A percentile compares a stretch with the other conserved stretches of the same genome.
phyloP scores from a whole-genome alignment of 495 filamentous ascomycete genomes.

The Hypoxylon trugodes region DNA sequence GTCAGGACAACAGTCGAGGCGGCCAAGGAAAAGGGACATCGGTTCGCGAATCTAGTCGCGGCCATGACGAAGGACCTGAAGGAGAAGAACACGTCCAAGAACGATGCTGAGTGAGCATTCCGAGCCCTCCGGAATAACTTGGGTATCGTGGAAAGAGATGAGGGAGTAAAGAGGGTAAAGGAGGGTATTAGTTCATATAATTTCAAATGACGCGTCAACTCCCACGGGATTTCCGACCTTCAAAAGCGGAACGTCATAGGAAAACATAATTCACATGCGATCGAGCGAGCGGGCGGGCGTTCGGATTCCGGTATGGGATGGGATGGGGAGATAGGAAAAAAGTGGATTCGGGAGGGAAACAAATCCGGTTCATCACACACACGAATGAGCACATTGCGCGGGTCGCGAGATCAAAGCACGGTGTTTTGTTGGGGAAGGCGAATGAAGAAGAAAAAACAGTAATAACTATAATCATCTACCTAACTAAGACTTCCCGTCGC shows the following conservation, averaged over 20 bases:
- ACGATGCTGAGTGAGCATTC: slow-evolving; percentile 25
- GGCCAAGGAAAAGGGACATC: slow-evolving; percentile 34
- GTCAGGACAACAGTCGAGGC: slow-evolving; percentile 19
- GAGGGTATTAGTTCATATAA: not conserved
- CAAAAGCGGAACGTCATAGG: slow-evolving; percentile 4
- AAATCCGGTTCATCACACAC: slow-evolving; percentile 3
- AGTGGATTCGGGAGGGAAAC: not conserved
- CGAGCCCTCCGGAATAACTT: slow-evolving; percentile 5
- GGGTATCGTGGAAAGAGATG: too few species aligned
- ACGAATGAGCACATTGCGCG: slow-evolving; percentile 3
- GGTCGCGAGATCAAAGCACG: slow-evolving; percentile 12
- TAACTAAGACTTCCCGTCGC: not conserved
- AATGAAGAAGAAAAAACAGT: too few species aligned
- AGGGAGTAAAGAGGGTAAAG: not conserved
- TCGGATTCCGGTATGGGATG: slow-evolving; percentile 10
- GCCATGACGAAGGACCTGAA: slow-evolving; percentile 36
- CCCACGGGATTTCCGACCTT: not conserved
- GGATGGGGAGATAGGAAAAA: slow-evolving; percentile 10
- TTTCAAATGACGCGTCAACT: slow-evolving; percentile 24
- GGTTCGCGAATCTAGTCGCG: slow-evolving; percentile 36
- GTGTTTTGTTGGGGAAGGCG: not conserved
- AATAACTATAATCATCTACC: not conserved
- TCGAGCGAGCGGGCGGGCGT: slow-evolving; percentile 29
- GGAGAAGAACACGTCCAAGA: slow-evolving; percentile 19
- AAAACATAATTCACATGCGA: slow-evolving; percentile 10